phyloP scores from a whole-genome alignment of 140 eudicot species.

The Ambrosia hybrid region DNA sequence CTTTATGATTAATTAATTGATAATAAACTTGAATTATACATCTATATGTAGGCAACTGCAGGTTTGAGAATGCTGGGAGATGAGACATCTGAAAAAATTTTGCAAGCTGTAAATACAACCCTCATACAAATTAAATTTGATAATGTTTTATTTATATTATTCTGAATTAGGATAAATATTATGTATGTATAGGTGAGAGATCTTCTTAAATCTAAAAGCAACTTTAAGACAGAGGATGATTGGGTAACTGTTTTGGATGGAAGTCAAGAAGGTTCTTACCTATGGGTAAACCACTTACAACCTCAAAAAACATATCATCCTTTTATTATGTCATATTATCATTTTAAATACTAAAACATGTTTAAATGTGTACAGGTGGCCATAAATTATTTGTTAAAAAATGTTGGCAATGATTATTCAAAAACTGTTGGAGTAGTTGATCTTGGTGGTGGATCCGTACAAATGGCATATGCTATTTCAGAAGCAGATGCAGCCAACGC shows the following conservation, averaged over 20 bases:
- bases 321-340: background rate
- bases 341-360: background rate
- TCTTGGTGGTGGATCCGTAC: slow-evolving; percentile 16
- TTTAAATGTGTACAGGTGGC: background rate
- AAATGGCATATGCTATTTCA: slow-evolving; percentile 6
- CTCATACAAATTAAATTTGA: background rate
- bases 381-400: slow-evolving; percentile 2
- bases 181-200: slow-evolving; percentile 64
- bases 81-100: slow-evolving; percentile 80
- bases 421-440: background rate
- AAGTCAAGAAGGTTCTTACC: slow-evolving; percentile 96
- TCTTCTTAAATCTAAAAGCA: slow-evolving; percentile 59
- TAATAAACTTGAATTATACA: slow-evolving; percentile 1
- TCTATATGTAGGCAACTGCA: slow-evolving; percentile 82
- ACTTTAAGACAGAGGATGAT: slow-evolving; percentile 59
- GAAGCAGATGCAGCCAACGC: slow-evolving; percentile 11
- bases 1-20: background rate
- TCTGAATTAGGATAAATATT: slow-evolving; percentile 1
- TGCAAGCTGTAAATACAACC: slow-evolving; percentile 65
- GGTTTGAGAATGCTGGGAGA: slow-evolving; percentile 84
- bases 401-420: background rate
- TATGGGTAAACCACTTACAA: slow-evolving; percentile 68
- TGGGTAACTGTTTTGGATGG: slow-evolving; percentile 94
- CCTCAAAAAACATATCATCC: background rate
- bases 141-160: background rate